Evolutionary conservation across 176 grass and related monocot genomes (phyloP), one percentile per base, ranked within the genome.

Genomic region (Thinopyrum elongatum): DNA sequence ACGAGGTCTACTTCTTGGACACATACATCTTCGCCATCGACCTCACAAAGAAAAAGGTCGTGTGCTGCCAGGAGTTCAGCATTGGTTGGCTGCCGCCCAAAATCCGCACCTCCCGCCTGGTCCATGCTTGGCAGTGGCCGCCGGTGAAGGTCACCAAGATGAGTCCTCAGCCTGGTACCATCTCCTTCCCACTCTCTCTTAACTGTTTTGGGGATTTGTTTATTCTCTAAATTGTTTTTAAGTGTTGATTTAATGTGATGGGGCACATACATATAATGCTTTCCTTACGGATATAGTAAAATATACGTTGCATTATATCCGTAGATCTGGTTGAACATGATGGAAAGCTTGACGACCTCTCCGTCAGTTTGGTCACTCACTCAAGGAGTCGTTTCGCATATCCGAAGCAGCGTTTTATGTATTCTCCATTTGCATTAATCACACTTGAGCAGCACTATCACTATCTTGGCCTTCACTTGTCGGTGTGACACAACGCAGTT

Each of bases 361-460:
- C 79, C 86, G 6, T 72, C 70, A 55, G 58, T 93, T 68, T 88
- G 64, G 12, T 39, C 85, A 65, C 65, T 79, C 9, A 82, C 73
- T 86, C 82, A 23, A 53, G 78, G 57, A n/a, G n/a, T n/a, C n/a
- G n/a, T n/a, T n/a, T n/a, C n/a, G n/a, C n/a, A n/a, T 38, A 41
- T 41, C 28, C 51, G 1, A 17, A 41, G 27, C 6, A 63, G 1
- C 53, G 35, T 31, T 73, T 1, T 10, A 17, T 46, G 13, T n/a
- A 74, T 74, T 60, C 29, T 62, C 42, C 47, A 41, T 65, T 46
- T 85, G 30, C 5, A 23, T 77, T 65, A 59, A 53, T 47, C 71
- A 71, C 7, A 42, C 34, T 15, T 79, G 15, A 42, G 16, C 71
- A 65, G 57, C 26, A 65, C 25, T 31, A 2, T 85, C 71, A 73